phyloP scores from a whole-genome alignment of 2,329 filamentous ascomycete genomes.

The Metarhizium rileyi region DNA sequence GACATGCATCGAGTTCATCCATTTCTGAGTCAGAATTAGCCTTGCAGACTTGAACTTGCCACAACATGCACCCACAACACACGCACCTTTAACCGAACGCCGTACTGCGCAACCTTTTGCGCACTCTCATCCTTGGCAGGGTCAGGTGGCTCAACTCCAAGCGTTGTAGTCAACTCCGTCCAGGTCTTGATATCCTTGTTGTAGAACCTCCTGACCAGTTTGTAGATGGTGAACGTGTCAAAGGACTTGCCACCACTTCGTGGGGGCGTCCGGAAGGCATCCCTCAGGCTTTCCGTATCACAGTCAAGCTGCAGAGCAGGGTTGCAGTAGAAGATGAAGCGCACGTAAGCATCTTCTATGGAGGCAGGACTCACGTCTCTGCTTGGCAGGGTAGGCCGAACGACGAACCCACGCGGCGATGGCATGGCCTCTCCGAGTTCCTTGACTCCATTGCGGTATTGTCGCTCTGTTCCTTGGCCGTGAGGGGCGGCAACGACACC shows the following conservation, averaged over 20 bases:
- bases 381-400: slow-evolving; percentile 44
- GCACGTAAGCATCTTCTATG: slow-evolving; percentile 73
- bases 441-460: not conserved
- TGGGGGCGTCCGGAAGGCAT: slow-evolving; percentile 69
- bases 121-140: slow-evolving; percentile 76
- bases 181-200: slow-evolving; percentile 83
- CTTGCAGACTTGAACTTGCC: too few relatives aligned
- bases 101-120: slow-evolving; percentile 92
- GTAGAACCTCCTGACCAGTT: slow-evolving; percentile 70
- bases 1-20: slow-evolving; percentile 95
- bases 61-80: not conserved
- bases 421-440: not conserved
- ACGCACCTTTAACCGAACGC: slow-evolving; percentile 75
- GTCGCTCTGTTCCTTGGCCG: not conserved
- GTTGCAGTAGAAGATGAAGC: slow-evolving; percentile 87
- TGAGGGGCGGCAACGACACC: not conserved
- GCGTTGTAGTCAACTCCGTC: slow-evolving; percentile 74
- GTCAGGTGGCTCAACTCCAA: slow-evolving; percentile 83
- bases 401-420: slow-evolving; percentile 5
- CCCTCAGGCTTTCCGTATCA: slow-evolving; percentile 61
- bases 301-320: slow-evolving; percentile 59
- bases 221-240: slow-evolving; percentile 64
- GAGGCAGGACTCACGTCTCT: slow-evolving; percentile 57
- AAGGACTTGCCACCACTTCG: slow-evolving; percentile 84
- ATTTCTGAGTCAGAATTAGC: slow-evolving; percentile 46